Conservation (phyloP, 1,284 basidiomycete species). For the Malassezia cuniculi region DNA sequence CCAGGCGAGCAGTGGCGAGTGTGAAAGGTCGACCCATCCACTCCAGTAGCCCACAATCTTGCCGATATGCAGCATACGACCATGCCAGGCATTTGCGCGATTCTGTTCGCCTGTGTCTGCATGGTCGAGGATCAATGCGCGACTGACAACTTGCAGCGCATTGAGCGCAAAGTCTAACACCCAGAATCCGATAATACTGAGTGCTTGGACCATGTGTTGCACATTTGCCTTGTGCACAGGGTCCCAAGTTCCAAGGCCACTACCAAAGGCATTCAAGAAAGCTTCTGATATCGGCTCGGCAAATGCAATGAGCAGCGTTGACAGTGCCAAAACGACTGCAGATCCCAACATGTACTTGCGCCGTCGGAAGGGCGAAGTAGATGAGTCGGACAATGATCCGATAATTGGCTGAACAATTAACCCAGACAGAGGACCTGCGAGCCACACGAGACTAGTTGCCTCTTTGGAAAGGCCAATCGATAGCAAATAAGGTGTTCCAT, state of each 20-base stretch:
- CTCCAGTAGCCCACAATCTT: constrained; percentile 39
- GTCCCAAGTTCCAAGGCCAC: constrained; percentile 79
- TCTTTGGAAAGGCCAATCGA: constrained; percentile 77
- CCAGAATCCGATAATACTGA: constrained; percentile 85
- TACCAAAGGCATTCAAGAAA: constrained; percentile 63
- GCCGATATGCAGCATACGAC: constrained; percentile 49
- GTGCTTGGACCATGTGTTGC: constrained; percentile 32
- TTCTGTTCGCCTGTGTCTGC: constrained; percentile 75
- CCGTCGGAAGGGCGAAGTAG: constrained; percentile 64
- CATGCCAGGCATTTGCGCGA: constrained; percentile 93
- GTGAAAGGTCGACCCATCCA: constrained; percentile 72
- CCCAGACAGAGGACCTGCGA: constrained; percentile 84
- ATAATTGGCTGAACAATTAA: constrained; percentile 88
- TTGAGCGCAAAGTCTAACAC: constrained; percentile 88
- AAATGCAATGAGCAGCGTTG: constrained; percentile 76
- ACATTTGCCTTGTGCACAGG: constrained; percentile 51
- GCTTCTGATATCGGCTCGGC: constrained; percentile 62
- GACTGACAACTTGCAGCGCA: constrained; percentile 70
- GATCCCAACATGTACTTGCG: constrained; percentile 78
- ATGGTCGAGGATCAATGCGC: constrained; percentile 80
- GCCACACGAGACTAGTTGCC: constrained; percentile 85
- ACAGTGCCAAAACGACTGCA: constrained; percentile 56
- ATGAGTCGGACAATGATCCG: constrained; percentile 83
- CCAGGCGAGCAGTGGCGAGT: constrained; percentile 60
- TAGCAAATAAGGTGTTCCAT: constrained; percentile 84